Conservation (phyloP, 805 yeast species). For the Metschnikowia chrysomelidarum region DNA sequence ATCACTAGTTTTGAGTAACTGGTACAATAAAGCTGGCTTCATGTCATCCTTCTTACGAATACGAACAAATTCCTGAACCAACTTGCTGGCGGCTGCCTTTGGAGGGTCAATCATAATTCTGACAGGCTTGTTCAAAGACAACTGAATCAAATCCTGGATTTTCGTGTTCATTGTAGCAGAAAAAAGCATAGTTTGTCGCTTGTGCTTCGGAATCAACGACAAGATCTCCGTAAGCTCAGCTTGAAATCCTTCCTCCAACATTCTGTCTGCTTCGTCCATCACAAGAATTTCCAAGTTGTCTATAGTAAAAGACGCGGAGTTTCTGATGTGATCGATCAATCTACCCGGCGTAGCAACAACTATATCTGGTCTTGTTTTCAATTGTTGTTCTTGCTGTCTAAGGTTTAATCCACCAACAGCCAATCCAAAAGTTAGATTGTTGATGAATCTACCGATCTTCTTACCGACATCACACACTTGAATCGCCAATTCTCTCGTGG, state of each 20-base stretch:
- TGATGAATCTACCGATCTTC: conserved; percentile 74
- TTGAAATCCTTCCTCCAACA: conserved; percentile 99
- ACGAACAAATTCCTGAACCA: conserved; percentile 92
- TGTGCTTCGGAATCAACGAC: conserved; percentile 73
- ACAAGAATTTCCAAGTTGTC: conserved; percentile 91
- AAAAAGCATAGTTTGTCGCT: conserved; percentile 89
- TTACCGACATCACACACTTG: conserved; percentile 94
- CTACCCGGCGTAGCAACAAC: conserved; percentile 99
- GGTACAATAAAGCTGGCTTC: conserved; percentile 79
- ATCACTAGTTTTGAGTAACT: conserved; percentile 67
- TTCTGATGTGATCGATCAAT: conserved; percentile 93
- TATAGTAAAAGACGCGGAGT: conserved; percentile 88
- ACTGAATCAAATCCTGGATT: conserved; percentile 81
- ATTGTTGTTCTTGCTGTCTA: conserved; percentile 92
- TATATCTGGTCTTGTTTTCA: conserved; percentile 89
- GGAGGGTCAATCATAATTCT: conserved; percentile 97
- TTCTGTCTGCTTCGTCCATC: conserved; percentile 97
- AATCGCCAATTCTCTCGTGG: conserved; percentile 97
- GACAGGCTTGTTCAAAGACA: conserved; percentile 87
- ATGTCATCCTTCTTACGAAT: conserved; percentile 83
- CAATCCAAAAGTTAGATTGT: conserved; percentile 78
- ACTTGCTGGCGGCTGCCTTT: conserved; percentile 86
- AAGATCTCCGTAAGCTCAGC: conserved; percentile 89
- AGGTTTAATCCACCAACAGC: conserved; percentile 98
- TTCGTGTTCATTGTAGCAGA: conserved; percentile 98